Evolutionary conservation across 1,139 yeast species (phyloP).

Genomic region (Diutina rugosa): DNA sequence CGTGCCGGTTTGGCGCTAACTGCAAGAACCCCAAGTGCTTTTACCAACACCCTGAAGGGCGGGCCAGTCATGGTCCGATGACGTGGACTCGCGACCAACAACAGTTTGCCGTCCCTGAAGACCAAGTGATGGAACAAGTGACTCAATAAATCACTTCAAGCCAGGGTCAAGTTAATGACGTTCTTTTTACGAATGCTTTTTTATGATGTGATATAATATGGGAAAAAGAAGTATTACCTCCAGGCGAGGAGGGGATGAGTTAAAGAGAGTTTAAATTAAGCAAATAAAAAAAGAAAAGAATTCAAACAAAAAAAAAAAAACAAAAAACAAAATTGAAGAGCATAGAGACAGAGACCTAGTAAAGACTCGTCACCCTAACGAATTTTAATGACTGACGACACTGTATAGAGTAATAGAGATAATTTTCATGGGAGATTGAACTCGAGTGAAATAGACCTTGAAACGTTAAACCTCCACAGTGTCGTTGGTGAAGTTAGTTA

Average conservation of each 20-base stretch:
- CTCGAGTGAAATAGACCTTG: too few species aligned
- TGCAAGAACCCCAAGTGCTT: slow-evolving; percentile 63
- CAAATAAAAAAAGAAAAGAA: slow-evolving; percentile 10
- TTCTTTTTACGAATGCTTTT: slow-evolving; percentile 6
- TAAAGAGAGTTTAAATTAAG: slow-evolving; percentile 4
- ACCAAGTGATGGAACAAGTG: slow-evolving; percentile 65
- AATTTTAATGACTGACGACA: background rate
- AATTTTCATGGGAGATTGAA: background rate
- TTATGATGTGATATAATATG: background rate
- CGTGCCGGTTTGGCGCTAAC: slow-evolving; percentile 65
- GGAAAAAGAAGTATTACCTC: background rate
- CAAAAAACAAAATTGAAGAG: background rate
- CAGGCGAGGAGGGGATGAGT: background rate
- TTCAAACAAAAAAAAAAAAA: slow-evolving; percentile 5
- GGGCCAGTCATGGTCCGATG: slow-evolving; percentile 20
- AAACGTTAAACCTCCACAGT: background rate
- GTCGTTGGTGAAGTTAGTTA: background rate
- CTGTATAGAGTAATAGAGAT: background rate
- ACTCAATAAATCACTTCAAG: slow-evolving; percentile 17
- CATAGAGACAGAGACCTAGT: background rate
- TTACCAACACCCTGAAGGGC: slow-evolving; percentile 70
- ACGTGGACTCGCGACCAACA: slow-evolving; percentile 16
- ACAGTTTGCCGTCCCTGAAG: slow-evolving; percentile 68
- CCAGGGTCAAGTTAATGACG: background rate
- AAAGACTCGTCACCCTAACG: background rate